Evolutionary conservation across 2,329 filamentous ascomycete genomes (phyloP), one percentile per base, ranked within the genome.

Genomic region (Fusarium protoensiforme): DNA sequence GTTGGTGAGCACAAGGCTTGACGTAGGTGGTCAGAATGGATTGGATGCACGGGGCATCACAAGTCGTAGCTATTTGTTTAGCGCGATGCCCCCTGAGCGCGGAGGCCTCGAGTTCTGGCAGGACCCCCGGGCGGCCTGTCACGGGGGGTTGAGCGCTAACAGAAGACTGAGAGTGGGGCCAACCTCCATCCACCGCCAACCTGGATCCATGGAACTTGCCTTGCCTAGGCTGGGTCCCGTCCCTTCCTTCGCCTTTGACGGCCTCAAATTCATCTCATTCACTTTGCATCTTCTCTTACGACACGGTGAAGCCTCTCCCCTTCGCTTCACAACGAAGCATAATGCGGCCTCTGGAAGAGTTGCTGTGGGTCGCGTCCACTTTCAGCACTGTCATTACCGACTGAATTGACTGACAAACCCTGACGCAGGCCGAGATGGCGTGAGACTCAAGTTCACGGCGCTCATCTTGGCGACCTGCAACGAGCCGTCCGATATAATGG

Each of bases 361-460:
- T 80, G 46, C 77, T 80, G 83, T 84, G 75, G 75, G 83, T 77
- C 51, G 53, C 61, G 58, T 57, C 54, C 54, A 65, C 64, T 27
- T 53, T 27, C 36, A 63, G 39, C 36, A 27, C 60, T 48, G 27
- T 36, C 58, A 58, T 27, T 41, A 46, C 57, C 61, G 51, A 58
- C 60, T 46, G 58, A 66, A 64, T 39, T 62, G 60, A 71, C 77
- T 76, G 69, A 78, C 80, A 61, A 80, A 61, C 31, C n/a, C 54
- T 66, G 61, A 36, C 53, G 58, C 76, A 94, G 92, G 80, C 84
- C 85, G 80, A 88, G 91, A 88, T 95, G 93, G 93, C 85, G 89
- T 77, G 85, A 87, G 76, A 91, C 92, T 39, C 87, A 90, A 78
- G 85, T 83, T 75, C 85, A 90, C 78, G 87, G 88, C 75, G 84